A percentile compares a stretch with the other conserved stretches of the same genome.
Evolutionary conservation across 2,329 filamentous ascomycete species (phyloP).

Genomic region (Amauroascus verrucosus): DNA sequence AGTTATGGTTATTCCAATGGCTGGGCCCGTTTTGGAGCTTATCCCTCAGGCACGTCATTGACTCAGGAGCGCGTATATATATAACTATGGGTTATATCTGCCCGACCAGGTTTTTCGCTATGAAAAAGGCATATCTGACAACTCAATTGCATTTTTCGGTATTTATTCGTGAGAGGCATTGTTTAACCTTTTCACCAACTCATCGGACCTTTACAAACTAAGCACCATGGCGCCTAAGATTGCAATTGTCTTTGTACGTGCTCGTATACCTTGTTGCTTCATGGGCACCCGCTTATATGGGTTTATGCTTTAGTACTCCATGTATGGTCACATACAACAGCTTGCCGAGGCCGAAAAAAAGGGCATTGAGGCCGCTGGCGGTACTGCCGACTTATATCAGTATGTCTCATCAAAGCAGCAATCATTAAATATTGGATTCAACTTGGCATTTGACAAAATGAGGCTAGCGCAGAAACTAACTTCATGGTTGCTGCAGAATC

Average conservation of each 20-base stretch:
- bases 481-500: conserved; percentile 42
- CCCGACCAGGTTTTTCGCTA: background rate
- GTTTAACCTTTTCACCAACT: background rate
- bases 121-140: background rate
- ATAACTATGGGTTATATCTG: background rate
- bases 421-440: background rate
- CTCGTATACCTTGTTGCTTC: background rate
- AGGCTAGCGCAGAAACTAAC: background rate
- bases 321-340: conserved; percentile 81
- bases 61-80: background rate
- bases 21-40: background rate
- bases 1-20: background rate
- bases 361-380: conserved; percentile 81
- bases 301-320: conserved; percentile 62
- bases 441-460: background rate
- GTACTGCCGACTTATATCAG: conserved; percentile 72
- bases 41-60: conserved; percentile 5
- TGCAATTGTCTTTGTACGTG: conserved; percentile 75
- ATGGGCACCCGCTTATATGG: background rate
- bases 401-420: conserved; percentile 39
- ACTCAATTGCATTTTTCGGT: background rate
- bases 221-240: conserved; percentile 60
- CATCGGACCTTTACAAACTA: background rate
- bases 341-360: conserved; percentile 83
- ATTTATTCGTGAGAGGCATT: background rate